These are phyloP conservation scores for Ceratobasidium sp. DNA, from an alignment of 1,284 basidiomycete species.

Conservation along the genomic window DNA sequence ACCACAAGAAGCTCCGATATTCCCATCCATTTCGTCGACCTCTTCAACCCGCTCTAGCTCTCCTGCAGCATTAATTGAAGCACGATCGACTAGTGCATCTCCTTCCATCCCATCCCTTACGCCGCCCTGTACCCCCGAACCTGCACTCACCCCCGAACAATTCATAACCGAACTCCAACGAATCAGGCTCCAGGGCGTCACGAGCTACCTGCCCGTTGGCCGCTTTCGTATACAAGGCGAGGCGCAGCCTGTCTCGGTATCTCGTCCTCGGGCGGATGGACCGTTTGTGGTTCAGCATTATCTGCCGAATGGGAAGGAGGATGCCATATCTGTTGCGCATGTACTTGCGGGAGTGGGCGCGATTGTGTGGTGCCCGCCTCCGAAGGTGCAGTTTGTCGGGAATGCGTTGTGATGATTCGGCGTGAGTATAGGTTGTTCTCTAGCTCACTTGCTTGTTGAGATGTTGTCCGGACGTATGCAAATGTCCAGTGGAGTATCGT, in stretches of 20 bases:
- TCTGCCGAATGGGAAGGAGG: constrained; percentile 18
- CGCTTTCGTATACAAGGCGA: constrained; percentile 35
- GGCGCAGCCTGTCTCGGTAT: constrained; percentile 21
- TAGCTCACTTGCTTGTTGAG: not conserved
- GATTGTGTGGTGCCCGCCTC: constrained; percentile 40
- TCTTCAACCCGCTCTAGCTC: not conserved
- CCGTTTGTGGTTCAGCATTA: constrained; percentile 37
- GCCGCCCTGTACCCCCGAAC: not conserved
- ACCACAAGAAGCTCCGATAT: not conserved
- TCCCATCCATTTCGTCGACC: not conserved
- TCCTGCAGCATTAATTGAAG: not conserved
- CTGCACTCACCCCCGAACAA: constrained; percentile 14
- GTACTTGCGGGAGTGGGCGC: constrained; percentile 20
- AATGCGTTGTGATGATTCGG: not conserved
- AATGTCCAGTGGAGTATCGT: not conserved
- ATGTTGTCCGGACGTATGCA: not conserved
- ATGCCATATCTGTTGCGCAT: constrained; percentile 39
- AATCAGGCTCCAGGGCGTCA: not conserved
- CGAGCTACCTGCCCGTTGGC: not conserved
- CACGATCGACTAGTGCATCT: not conserved
- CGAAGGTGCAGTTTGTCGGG: constrained; percentile 30
- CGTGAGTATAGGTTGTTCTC: not conserved
- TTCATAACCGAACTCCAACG: constrained; percentile 22
- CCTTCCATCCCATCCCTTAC: not conserved
- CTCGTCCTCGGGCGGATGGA: not conserved